phyloP scores from a whole-genome alignment of 2,329 filamentous ascomycete genomes.

The Raffaelea ambrosiae region DNA sequence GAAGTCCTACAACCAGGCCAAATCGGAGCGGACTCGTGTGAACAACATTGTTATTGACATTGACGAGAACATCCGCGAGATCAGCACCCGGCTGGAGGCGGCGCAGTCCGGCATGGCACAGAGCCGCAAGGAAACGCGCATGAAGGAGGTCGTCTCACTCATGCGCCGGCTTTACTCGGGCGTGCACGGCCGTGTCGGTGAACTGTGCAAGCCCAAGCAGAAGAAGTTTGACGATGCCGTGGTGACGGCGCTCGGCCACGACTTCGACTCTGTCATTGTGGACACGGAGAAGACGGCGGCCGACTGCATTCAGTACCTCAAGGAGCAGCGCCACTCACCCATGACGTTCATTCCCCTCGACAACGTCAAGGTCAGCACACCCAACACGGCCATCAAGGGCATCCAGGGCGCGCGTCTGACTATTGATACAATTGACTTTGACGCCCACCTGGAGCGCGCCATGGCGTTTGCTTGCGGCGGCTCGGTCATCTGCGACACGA shows the following conservation, averaged over 20 bases:
- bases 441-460: conserved; percentile 77
- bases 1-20: conserved; percentile 77
- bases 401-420: conserved; percentile 79
- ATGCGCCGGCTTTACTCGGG: conserved; percentile 88
- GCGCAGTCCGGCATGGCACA: conserved; percentile 80
- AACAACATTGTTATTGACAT: conserved; percentile 79
- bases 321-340: conserved; percentile 77
- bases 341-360: conserved; percentile 95
- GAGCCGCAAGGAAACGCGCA: conserved; percentile 68
- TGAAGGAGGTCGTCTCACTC: conserved; percentile 75
- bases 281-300: conserved; percentile 91
- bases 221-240: conserved; percentile 95
- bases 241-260: conserved; percentile 80
- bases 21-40: conserved; percentile 73
- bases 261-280: conserved; percentile 91
- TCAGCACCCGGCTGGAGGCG: conserved; percentile 71
- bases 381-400: conserved; percentile 85
- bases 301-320: conserved; percentile 90
- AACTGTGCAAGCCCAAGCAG: conserved; percentile 91
- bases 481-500: conserved; percentile 84
- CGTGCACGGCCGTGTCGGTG: conserved; percentile 81
- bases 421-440: conserved; percentile 94
- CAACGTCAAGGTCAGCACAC: conserved; percentile 89
- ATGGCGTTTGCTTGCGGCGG: conserved; percentile 94
- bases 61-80: conserved; percentile 82